Percentiles rank a stretch among this genome's conserved stretches.
These are phyloP conservation scores for Nicotiana paniculata DNA, from an alignment of 257 asterid species.

Conservation along the genomic window DNA sequence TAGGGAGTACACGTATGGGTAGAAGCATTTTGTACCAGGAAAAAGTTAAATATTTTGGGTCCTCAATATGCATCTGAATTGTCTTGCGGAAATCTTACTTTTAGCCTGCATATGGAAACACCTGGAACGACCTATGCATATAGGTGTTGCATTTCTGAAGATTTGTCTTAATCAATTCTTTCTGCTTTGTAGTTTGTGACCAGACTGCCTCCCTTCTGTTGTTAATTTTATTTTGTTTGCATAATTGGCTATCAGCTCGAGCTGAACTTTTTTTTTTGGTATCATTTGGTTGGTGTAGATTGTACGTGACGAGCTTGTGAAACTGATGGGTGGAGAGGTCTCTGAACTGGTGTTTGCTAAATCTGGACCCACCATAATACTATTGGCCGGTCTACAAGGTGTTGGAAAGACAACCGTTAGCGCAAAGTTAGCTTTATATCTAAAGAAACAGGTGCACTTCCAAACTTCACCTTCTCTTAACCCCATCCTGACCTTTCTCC, in stretches of 20 bases:
- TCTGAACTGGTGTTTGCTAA: constrained; percentile 81
- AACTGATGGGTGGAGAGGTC: constrained; percentile 94
- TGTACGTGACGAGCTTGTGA: constrained; percentile 82
- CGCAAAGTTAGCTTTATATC: constrained; percentile 92
- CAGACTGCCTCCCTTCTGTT: not conserved
- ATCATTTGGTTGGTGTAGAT: constrained; percentile 34
- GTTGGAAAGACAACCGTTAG: constrained; percentile 99
- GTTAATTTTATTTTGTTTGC: not conserved
- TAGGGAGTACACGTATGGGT: not conserved
- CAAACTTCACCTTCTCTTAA: constrained; percentile 13
- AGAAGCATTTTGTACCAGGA: not conserved
- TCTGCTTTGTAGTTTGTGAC: not conserved
- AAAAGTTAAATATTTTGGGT: not conserved
- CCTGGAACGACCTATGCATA: not conserved
- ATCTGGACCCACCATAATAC: constrained; percentile 71
- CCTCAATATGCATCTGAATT: not conserved
- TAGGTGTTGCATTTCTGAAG: not conserved
- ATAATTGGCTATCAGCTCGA: not conserved
- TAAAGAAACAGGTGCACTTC: constrained; percentile 70
- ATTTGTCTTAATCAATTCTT: not conserved
- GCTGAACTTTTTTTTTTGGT: not conserved
- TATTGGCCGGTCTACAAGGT: constrained; percentile 97
- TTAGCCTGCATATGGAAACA: not conserved
- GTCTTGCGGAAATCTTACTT: not conserved
- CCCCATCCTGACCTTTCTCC: not conserved